Base-by-base conservation (phyloP, 129 eudicot species). In the Sambucus nigra region DNA sequence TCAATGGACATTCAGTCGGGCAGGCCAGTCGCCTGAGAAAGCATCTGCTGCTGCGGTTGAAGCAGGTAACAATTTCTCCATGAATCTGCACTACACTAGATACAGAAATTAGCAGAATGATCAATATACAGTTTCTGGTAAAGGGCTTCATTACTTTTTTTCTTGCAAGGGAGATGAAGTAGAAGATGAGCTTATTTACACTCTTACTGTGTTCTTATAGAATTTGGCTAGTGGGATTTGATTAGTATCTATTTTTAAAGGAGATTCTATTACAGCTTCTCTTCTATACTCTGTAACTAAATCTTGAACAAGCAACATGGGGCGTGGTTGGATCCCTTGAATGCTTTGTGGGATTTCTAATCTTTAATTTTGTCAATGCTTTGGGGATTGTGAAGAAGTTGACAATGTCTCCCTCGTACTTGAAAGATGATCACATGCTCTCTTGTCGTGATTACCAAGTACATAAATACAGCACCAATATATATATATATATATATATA, bases 1-100 rank as follows among this genome's bases (percentile, higher is more conserved):
- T 52, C 5, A 33, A 22, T 1, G 75, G 75, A 58, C 78, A 76
- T 65, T 76, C 64, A 0, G 13, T 33, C 18, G 83, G 83, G 65
- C 84, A 77, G 2, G 19, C 0, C 19, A 72, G 11, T 13, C 0
- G 40, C 47, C 26, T 29, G 48, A 68, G 55, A 47, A 57, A 72
- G 61, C 79, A 77, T 38, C 14, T 63, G 67, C 73, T 68, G 8
- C 6, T 25, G 7, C 62, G 61, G 24, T 31, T 49, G 53, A 9
- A 23, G 64, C 83, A 77, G 45, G 78, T 64, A 8, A 59, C 64
- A 5, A 16, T 11, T 5, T 67, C 73, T 66, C 65, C 76, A 14
- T 12, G 15, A 7, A 50, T 66, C 47, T 65, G 63, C 19, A 47
- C 48, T 40, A 66, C 39, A 13, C 60, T 25, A 18, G 59, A 61